A percentile compares a stretch with the other conserved stretches of the same genome.
These are phyloP conservation scores for Trichothecium sympodiale DNA, from an alignment of 2,329 filamentous ascomycete species.

Conservation along the genomic window DNA sequence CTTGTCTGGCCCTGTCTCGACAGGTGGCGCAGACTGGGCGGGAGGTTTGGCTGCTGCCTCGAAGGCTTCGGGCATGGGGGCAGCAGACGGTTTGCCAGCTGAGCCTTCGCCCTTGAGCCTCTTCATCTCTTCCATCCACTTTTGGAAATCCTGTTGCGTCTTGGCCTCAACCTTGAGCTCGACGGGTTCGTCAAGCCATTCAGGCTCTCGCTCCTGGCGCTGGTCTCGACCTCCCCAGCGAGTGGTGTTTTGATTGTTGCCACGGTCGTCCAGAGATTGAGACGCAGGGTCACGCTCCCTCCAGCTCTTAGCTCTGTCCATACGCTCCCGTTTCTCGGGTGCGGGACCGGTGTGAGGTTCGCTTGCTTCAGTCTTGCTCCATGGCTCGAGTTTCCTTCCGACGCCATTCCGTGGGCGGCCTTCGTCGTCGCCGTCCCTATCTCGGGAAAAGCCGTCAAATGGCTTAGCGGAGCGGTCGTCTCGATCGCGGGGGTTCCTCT, in stretches of 20 bases:
- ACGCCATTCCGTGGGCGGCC: slow-evolving; percentile 52
- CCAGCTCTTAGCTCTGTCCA: slow-evolving; percentile 51
- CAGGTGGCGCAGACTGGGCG: slow-evolving; percentile 47
- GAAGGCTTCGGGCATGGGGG: slow-evolving; percentile 22
- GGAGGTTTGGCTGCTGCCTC: slow-evolving; percentile 40
- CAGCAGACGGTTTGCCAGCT: slow-evolving; percentile 17
- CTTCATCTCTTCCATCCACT: slow-evolving; percentile 89
- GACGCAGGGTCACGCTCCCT: slow-evolving; percentile 38
- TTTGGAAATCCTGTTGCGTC: slow-evolving; percentile 85
- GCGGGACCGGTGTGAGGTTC: slow-evolving; percentile 15
- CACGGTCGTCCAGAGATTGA: slow-evolving; percentile 41
- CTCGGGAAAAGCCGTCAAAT: slow-evolving; percentile 38
- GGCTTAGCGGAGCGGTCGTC: slow-evolving; percentile 45
- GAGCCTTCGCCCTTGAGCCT: slow-evolving; percentile 38
- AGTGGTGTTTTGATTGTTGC: slow-evolving; percentile 29
- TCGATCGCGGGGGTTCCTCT: slow-evolving; percentile 37
- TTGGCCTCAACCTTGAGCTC: slow-evolving; percentile 60
- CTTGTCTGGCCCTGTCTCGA: slow-evolving; percentile 62
- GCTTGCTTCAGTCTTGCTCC: slow-evolving; percentile 51
- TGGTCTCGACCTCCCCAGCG: slow-evolving; percentile 48
- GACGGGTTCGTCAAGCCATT: slow-evolving; percentile 73
- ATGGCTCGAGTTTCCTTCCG: slow-evolving; percentile 57
- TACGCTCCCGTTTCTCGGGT: slow-evolving; percentile 38
- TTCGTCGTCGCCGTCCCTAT: slow-evolving; percentile 44
- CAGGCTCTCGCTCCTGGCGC: slow-evolving; percentile 68